A percentile compares a stretch with the other conserved stretches of the same genome.
These are phyloP conservation scores for Globisporangium abappressorium DNA, from an alignment of 352 stramenopile species.

Conservation along the genomic window DNA sequence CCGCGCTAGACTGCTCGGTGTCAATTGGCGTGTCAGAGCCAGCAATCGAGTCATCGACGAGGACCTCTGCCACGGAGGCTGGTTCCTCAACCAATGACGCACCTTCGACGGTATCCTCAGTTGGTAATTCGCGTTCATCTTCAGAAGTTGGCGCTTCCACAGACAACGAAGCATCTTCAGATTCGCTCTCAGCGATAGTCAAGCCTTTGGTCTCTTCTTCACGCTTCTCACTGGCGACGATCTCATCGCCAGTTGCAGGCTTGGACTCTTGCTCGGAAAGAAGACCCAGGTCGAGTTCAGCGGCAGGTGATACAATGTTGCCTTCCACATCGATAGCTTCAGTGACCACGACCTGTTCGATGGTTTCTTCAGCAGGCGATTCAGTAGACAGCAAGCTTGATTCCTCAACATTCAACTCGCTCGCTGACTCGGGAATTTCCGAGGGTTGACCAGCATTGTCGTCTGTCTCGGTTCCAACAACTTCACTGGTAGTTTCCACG, in stretches of 20 bases:
- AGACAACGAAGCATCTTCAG: background rate
- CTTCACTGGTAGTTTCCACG: no score
- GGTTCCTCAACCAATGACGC: background rate
- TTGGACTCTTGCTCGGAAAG: background rate
- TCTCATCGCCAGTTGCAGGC: background rate
- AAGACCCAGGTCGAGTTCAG: background rate
- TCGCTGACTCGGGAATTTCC: background rate
- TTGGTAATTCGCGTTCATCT: background rate
- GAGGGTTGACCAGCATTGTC: background rate
- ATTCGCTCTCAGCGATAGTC: background rate
- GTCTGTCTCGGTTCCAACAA: background rate
- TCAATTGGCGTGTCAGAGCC: background rate
- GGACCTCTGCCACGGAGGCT: background rate
- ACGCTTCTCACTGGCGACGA: background rate
- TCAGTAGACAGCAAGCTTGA: background rate
- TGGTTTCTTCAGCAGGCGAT: background rate
- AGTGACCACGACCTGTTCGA: background rate
- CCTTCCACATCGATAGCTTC: slow-evolving; percentile 4
- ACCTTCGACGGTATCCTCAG: background rate
- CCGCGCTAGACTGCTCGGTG: background rate
- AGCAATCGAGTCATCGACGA: background rate
- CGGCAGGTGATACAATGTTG: slow-evolving; percentile 2
- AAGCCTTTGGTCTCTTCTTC: background rate
- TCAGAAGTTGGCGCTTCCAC: background rate
- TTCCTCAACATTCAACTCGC: background rate